Evolutionary conservation across 139 green algal species (phyloP).

Genomic region (Pseudopediastrum boryanum): DNA sequence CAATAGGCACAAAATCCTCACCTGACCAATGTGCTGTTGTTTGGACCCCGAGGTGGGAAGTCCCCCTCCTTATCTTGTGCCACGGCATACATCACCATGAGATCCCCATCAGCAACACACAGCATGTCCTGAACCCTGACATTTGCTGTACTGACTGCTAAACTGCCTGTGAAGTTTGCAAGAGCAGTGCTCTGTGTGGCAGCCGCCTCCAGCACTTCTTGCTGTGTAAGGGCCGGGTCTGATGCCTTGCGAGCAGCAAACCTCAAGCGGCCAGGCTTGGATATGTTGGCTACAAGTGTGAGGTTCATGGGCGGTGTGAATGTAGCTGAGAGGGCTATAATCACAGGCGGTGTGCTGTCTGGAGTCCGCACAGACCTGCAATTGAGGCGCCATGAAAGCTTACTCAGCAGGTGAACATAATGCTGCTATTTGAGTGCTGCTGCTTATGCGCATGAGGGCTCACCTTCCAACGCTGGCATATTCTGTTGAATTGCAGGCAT

Average conservation of each 20-base stretch:
- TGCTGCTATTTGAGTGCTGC: background rate
- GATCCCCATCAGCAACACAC: constrained; percentile 44
- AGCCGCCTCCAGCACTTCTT: constrained; percentile 21
- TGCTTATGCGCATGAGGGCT: background rate
- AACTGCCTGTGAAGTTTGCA: constrained; percentile 47
- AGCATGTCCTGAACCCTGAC: background rate
- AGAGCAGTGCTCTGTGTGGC: background rate
- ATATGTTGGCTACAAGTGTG: constrained; percentile 16
- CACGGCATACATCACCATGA: constrained; percentile 46
- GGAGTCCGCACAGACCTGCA: constrained; percentile 33
- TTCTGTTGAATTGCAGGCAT: no score
- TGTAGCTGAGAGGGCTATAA: constrained; percentile 18
- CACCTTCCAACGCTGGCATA: no score
- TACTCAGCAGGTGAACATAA: no score
- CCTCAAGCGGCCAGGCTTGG: constrained; percentile 36
- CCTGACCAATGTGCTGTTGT: constrained; percentile 47
- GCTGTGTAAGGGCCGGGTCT: constrained; percentile 22
- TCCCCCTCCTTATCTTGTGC: constrained; percentile 45
- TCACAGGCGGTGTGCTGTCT: constrained; percentile 34
- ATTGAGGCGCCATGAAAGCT: no score
- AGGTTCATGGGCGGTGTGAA: constrained; percentile 24
- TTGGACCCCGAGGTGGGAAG: constrained; percentile 28
- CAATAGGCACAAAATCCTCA: no score
- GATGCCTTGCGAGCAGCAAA: constrained; percentile 6
- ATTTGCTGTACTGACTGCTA: constrained; percentile 4